Evolutionary conservation across 331 rosid genomes (phyloP).

Genomic region (Quercus phellos): DNA sequence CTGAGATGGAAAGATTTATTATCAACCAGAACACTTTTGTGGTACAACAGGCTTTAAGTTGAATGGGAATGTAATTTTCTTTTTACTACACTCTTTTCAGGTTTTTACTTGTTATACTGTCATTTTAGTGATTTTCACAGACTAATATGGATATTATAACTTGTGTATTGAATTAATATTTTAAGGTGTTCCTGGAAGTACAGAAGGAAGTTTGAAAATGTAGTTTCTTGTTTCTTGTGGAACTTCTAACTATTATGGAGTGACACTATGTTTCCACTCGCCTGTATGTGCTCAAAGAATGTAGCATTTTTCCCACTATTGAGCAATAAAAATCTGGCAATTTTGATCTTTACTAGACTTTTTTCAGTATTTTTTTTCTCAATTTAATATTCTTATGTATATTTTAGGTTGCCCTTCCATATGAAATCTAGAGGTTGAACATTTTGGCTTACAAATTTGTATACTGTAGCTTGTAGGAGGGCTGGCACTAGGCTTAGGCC

Average conservation of each 20-base stretch:
- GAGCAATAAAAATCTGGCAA: background rate
- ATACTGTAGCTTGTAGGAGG: too few species aligned
- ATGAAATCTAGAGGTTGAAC: too few species aligned
- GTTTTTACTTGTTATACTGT: background rate
- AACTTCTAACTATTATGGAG: background rate
- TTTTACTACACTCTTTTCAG: background rate
- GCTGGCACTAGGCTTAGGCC: too few species aligned
- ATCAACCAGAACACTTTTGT: too few species aligned
- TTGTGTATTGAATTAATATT: background rate
- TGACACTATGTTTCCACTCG: background rate
- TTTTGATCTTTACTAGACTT: background rate
- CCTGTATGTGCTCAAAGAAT: background rate
- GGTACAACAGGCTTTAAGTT: background rate
- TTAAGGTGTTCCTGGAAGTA: background rate
- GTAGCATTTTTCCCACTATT: background rate
- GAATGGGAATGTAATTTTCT: background rate
- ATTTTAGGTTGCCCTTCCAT: too few species aligned
- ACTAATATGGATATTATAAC: background rate
- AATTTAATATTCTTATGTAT: background rate
- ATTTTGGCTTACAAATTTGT: too few species aligned
- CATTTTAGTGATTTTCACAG: background rate
- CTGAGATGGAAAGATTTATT: too few species aligned
- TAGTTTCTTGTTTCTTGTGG: background rate
- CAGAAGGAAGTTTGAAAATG: background rate
- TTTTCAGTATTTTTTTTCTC: background rate